Base-by-base conservation (phyloP, 73 alveolate genomes). In the Paramecium sonneborni region DNA sequence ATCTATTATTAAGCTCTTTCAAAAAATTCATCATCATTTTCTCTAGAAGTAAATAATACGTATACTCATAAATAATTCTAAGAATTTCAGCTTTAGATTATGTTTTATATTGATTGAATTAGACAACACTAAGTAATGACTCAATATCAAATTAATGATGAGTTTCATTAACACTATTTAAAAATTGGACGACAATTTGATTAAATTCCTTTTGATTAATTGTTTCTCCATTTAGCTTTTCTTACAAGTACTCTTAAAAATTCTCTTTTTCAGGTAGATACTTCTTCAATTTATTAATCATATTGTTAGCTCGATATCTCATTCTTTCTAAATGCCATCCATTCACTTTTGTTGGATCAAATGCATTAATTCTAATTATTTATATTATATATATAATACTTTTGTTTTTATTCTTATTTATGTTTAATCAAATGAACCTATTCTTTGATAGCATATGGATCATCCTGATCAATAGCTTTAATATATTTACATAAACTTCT, bases 11-110 rank as follows among this genome's bases (percentile, higher is more conserved):
- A 62, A 32, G 84, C 87, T 37, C 94, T 55, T 12, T 69, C 87
- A 70, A 69, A 69, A 44, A 76, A 88, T 5, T 88, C 89, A 18
- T 88, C 48, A 70, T 88, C 94, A 44, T 38, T 28, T 44, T 88
- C 94, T 14, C 94, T 88, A 6, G 3, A 20, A 87, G 2, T 23
- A 23, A 7, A 30, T 0, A 1, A 74, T 14, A 23, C 18, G 21
- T 79, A 28, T 70, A 86, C 96, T 93, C 93, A 56, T 93, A 93
- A 30, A 91, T 85, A 38, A 88, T 92, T n/a, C 86, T 62, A 12
- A 87, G 52, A 14, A 93, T 74, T 24, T 93, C 96, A 10, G 48
- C 30, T 39, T 70, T 70, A 2, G 95, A 57, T 28, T 95, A 39
- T 8, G 56, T 62, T 3, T 92, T 91, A 34, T 92, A 86, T 24